These are phyloP conservation scores for Trypanosoma boissoni DNA, from an alignment of 208 protist genomes.

Conservation along the genomic window DNA sequence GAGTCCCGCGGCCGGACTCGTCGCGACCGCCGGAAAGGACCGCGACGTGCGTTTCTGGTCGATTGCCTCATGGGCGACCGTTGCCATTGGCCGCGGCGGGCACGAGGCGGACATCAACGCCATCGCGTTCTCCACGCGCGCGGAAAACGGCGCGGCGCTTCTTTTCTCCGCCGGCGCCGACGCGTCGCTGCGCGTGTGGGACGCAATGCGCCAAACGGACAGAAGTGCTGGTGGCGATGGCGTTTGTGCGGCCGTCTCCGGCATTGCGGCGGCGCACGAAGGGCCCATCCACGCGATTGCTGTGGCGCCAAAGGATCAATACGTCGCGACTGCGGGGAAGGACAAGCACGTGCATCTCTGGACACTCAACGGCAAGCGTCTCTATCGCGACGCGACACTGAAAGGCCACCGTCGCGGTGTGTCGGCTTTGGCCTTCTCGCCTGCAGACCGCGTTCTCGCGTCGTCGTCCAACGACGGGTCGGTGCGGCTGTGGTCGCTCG, in stretches of 20 bases:
- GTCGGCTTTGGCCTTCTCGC: conserved; percentile 75
- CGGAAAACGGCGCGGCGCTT: conserved; percentile 59
- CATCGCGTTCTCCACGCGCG: conserved; percentile 68
- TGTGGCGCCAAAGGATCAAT: conserved; percentile 87
- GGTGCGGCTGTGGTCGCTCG: conserved; percentile 86
- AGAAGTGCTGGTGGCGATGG: not conserved
- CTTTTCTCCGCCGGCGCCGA: conserved; percentile 79
- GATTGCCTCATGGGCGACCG: conserved; percentile 49
- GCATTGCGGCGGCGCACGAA: conserved; percentile 75
- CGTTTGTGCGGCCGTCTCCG: conserved; percentile 51
- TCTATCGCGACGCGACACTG: conserved; percentile 72
- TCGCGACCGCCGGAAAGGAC: conserved; percentile 88
- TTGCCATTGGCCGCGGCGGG: conserved; percentile 60
- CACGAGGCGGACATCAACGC: conserved; percentile 82
- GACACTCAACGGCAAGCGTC: conserved; percentile 73
- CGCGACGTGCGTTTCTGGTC: conserved; percentile 85
- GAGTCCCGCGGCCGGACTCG: conserved; percentile 49
- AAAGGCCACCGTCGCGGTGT: conserved; percentile 84
- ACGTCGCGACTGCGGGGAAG: conserved; percentile 87
- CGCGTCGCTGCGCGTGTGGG: conserved; percentile 85
- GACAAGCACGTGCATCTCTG: conserved; percentile 85
- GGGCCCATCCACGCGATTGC: conserved; percentile 75
- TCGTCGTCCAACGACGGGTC: conserved; percentile 84
- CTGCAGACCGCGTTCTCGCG: conserved; percentile 81
- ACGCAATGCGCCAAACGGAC: conserved; percentile 41